These are phyloP conservation scores for Murraya paniculata DNA, from an alignment of 345 rosid genomes.

Conservation along the genomic window DNA sequence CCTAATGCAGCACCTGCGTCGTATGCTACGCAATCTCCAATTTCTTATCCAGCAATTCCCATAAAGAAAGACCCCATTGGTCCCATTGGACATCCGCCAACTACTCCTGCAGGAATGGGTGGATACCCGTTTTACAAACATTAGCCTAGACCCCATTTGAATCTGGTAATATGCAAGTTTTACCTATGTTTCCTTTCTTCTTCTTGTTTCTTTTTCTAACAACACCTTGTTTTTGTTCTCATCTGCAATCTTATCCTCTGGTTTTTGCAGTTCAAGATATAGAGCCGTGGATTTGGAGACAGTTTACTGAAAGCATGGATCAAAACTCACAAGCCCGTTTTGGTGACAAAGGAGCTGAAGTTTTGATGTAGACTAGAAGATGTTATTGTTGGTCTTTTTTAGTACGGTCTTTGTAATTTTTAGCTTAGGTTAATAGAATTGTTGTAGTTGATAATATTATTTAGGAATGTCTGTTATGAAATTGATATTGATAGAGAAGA, in stretches of 20 bases:
- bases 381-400: not conserved
- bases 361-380: slow-evolving; percentile 1
- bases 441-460: not conserved
- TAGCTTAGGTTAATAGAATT: not conserved
- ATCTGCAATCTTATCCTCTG: not conserved
- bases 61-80: slow-evolving; percentile 42
- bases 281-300: not conserved
- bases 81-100: slow-evolving; percentile 27
- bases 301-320: not conserved
- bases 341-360: not conserved
- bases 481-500: too few relatives aligned
- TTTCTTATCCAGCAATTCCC: slow-evolving; percentile 29
- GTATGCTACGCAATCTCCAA: slow-evolving; percentile 34
- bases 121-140: slow-evolving; percentile 48
- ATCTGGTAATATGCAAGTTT: not conserved
- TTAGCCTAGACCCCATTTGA: not conserved
- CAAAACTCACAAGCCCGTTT: not conserved
- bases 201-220: not conserved
- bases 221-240: not conserved
- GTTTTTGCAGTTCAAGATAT: slow-evolving; percentile 3
- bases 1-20: slow-evolving; percentile 36
- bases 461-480: not conserved
- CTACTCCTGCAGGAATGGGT: slow-evolving; percentile 45
- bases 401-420: not conserved
- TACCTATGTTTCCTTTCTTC: not conserved